Conservation (phyloP, 2,329 filamentous ascomycete species). For the Penicillium sp. region DNA sequence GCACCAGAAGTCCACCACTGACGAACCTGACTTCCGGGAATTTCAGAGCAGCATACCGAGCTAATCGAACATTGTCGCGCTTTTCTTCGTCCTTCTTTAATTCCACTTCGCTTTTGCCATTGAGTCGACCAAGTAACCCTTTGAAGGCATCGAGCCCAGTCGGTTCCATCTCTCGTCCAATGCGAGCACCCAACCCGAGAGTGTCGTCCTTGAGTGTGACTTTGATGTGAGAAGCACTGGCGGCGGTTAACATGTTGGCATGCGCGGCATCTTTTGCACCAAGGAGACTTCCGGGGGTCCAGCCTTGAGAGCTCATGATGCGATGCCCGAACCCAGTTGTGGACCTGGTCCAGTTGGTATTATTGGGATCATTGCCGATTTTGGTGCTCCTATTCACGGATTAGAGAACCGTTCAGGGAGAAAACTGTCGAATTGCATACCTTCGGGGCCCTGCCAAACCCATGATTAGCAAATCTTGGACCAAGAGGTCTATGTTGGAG, state of each 20-base stretch:
- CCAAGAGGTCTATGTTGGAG: background rate
- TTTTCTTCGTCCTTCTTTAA: slow-evolving; percentile 66
- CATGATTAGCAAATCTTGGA: slow-evolving; percentile 46
- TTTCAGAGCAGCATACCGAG: slow-evolving; percentile 68
- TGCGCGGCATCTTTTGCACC: slow-evolving; percentile 74
- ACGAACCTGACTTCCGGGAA: slow-evolving; percentile 84
- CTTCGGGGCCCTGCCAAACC: slow-evolving; percentile 66
- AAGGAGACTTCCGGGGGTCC: slow-evolving; percentile 79
- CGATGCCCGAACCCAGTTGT: slow-evolving; percentile 81
- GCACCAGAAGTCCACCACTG: slow-evolving; percentile 69
- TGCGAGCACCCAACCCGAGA: slow-evolving; percentile 79
- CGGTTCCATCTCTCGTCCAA: slow-evolving; percentile 65
- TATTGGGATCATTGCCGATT: slow-evolving; percentile 89
- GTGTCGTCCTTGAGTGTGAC: slow-evolving; percentile 86
- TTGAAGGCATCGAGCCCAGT: slow-evolving; percentile 86
- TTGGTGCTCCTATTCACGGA: slow-evolving; percentile 56
- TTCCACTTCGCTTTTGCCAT: slow-evolving; percentile 75
- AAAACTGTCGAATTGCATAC: slow-evolving; percentile 43
- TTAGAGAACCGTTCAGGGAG: slow-evolving; percentile 1
- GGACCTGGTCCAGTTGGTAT: slow-evolving; percentile 85
- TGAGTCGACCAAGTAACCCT: slow-evolving; percentile 79
- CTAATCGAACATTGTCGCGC: slow-evolving; percentile 66
- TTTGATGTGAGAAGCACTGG: slow-evolving; percentile 79
- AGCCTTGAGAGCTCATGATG: slow-evolving; percentile 83
- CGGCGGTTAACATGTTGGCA: slow-evolving; percentile 69